Base-by-base conservation (phyloP, 495 filamentous ascomycete species). In the Echria macrotheca region DNA sequence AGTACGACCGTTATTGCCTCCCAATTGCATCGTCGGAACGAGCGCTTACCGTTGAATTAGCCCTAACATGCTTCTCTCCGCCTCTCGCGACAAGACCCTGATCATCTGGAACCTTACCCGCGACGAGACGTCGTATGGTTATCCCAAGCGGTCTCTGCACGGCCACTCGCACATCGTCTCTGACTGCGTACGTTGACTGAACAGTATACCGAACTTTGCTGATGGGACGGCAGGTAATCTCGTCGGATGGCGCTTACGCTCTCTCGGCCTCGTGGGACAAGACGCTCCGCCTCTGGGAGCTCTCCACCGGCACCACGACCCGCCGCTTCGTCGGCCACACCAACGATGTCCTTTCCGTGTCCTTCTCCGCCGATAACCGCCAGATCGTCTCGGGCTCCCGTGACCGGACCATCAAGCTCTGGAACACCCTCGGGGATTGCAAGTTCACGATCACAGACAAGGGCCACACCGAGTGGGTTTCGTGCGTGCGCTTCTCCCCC, bases 81-180 rank as follows among this genome's bases (percentile, higher is more conserved):
- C 81, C 62, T 87, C 81, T 73, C 89, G 93, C 72, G 93, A 99
- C 83, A 95, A 97, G 83, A 88, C 87, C 61, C 78, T 99, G 69
- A 99, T 99, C 78, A 91, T 99, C 83, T 99, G 93, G 93, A 95
- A 95, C 85, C 84, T 99, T 60, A 97, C 93, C 73, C 91, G 93
- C 73, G 93, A 99, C 72, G 93, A 97, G 75, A 82, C 85, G 70
- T 81, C 84, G 63, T 97, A 96, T 78, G 93, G 93, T 61, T 95
- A 95, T 83, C 93, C 93, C 66, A 97, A 97, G 83, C 86, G 93
- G 73, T 89, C 85, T 65, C 89, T 99, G 52, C 85, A 95, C 77
- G 93, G 93, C 67, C 93, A 99, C 82, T 95, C 89, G 58, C 93
- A 99, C 84, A 97, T 99, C 73, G 93, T 99, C 71, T 99, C 93